Percentiles rank a stretch among this genome's conserved stretches.
Conservation (phyloP, 2,329 filamentous ascomycete species). For the Calonectria naviculata region DNA sequence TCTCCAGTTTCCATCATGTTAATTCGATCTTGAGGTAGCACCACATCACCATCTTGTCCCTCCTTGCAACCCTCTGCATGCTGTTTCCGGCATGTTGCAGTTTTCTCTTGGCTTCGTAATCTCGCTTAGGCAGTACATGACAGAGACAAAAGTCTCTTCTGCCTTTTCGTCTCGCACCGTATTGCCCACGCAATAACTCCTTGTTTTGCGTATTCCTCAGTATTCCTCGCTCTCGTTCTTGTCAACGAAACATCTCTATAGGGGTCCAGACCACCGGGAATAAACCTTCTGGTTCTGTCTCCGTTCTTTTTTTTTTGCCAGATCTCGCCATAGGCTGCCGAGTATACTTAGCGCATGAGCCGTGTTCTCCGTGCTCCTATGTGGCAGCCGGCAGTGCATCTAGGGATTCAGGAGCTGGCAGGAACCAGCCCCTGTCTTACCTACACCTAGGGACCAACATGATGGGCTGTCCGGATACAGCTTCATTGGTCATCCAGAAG, state of each 20-base stretch:
- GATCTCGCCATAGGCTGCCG: too few species aligned
- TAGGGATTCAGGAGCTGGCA: too few species aligned
- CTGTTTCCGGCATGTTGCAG: background rate
- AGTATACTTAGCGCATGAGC: too few species aligned
- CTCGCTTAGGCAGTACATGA: background rate
- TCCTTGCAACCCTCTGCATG: background rate
- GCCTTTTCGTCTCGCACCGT: background rate
- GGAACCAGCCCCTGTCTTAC: background rate
- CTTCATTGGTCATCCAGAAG: background rate
- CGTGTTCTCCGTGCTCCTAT: too few species aligned
- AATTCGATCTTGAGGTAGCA: conserved; percentile 7
- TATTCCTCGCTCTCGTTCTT: background rate
- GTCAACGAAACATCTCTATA: too few species aligned
- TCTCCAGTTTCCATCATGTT: background rate
- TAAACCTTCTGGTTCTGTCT: too few species aligned
- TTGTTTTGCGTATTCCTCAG: background rate
- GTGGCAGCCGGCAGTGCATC: too few species aligned
- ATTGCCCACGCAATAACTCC: background rate
- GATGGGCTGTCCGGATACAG: background rate
- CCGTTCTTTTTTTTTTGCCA: too few species aligned
- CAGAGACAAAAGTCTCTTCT: background rate
- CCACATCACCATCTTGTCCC: background rate
- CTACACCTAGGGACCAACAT: background rate
- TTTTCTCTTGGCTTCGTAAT: background rate
- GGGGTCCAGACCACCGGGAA: too few species aligned